Evolutionary conservation across 805 yeast genomes (phyloP).

Genomic region (Metschnikowia proteae): DNA sequence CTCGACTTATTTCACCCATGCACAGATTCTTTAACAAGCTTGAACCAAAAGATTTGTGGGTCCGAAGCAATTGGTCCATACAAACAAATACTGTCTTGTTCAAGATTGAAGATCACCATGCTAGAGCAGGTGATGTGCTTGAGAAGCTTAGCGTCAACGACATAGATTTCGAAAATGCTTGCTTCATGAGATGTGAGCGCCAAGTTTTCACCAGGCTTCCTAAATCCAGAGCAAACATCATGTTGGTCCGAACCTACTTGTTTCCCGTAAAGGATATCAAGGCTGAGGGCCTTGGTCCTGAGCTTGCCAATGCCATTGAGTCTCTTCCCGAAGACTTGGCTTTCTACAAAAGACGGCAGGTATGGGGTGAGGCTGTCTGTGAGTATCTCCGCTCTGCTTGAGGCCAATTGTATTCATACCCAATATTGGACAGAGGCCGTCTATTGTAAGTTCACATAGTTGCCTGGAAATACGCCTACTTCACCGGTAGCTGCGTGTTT

Average conservation of each 20-base stretch:
- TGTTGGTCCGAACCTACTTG: conserved; percentile 37
- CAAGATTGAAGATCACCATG: conserved; percentile 45
- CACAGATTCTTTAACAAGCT: conserved; percentile 59
- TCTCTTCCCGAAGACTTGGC: conserved; percentile 37
- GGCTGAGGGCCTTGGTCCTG: conserved; percentile 31
- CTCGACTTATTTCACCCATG: conserved; percentile 59
- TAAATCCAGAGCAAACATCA: conserved; percentile 30
- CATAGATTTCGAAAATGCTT: conserved; percentile 32
- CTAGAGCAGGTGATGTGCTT: conserved; percentile 31
- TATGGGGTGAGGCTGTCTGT: conserved; percentile 40
- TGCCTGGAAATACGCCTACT: conserved; percentile 86
- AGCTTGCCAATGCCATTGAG: conserved; percentile 32
- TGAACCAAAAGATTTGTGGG: conserved; percentile 51
- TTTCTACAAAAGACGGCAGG: conserved; percentile 32
- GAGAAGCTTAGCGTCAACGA: conserved; percentile 32
- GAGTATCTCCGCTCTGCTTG: conserved; percentile 20
- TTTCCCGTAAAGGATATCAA: conserved; percentile 29
- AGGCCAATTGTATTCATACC: neutral
- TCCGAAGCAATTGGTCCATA: conserved; percentile 66
- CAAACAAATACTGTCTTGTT: conserved; percentile 56
- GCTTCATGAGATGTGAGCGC: conserved; percentile 35
- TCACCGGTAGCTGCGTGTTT: conserved; percentile 61
- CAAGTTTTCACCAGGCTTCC: conserved; percentile 37
- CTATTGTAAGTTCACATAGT: conserved; percentile 54
- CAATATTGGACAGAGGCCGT: neutral